These are phyloP conservation scores for Hyphopichia homilentoma DNA, from an alignment of 805 yeast genomes.

Conservation along the genomic window DNA sequence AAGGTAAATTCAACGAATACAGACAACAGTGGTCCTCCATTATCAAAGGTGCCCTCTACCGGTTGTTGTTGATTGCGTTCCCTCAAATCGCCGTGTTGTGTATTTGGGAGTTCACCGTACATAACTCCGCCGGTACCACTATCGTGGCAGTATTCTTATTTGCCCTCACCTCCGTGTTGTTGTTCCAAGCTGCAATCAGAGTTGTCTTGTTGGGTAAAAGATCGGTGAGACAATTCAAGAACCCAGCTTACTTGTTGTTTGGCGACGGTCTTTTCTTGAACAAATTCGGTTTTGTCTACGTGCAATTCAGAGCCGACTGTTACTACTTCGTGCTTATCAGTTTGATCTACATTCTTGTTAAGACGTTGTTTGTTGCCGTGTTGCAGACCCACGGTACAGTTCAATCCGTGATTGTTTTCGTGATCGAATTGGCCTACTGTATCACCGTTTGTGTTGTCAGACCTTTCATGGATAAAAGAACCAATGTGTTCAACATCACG, in stretches of 20 bases:
- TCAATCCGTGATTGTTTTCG: conserved; percentile 75
- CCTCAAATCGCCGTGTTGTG: conserved; percentile 82
- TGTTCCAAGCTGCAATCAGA: conserved; percentile 68
- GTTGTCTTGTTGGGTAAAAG: conserved; percentile 73
- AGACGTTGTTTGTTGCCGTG: conserved; percentile 83
- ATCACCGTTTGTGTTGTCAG: conserved; percentile 62
- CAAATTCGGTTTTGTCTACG: conserved; percentile 88
- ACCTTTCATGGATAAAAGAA: conserved; percentile 93
- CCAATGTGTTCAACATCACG: conserved; percentile 88
- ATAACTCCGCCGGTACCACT: conserved; percentile 79
- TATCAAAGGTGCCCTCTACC: conserved; percentile 83
- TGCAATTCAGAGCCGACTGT: conserved; percentile 82
- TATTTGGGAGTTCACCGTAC: conserved; percentile 83
- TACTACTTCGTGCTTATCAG: conserved; percentile 77
- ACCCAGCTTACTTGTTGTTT: conserved; percentile 87
- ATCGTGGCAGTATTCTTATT: conserved; percentile 76
- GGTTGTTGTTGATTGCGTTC: conserved; percentile 78
- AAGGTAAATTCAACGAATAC: conserved; percentile 67
- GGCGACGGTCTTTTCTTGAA: conserved; percentile 80
- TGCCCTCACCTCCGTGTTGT: conserved; percentile 50
- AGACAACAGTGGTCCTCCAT: conserved; percentile 81
- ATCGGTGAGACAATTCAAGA: conserved; percentile 70
- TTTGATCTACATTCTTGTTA: conserved; percentile 61
- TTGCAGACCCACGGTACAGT: conserved; percentile 77
- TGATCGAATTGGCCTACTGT: conserved; percentile 69